phyloP scores from a whole-genome alignment of 768 basidiomycete species.

The Phlebiopsis gigantea region DNA sequence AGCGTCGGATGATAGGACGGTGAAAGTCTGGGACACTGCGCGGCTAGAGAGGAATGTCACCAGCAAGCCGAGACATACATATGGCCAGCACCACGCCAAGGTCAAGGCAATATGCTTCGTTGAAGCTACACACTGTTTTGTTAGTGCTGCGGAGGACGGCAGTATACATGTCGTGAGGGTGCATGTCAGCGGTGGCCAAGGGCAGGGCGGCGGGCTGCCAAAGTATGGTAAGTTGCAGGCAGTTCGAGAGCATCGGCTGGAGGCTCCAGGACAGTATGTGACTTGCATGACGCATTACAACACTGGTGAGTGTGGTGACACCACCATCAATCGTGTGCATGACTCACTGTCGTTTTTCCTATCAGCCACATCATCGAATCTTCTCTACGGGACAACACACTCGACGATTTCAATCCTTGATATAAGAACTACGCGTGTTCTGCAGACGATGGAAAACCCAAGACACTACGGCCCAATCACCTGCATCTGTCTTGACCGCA shows the following conservation, averaged over 20 bases:
- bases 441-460: conserved; percentile 79
- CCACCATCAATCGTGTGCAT: not conserved
- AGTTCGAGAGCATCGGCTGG: conserved; percentile 75
- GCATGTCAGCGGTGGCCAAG: conserved; percentile 44
- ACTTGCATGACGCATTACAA: conserved; percentile 81
- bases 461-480: conserved; percentile 85
- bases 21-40: conserved; percentile 90
- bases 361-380: conserved; percentile 73
- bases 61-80: conserved; percentile 53
- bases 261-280: conserved; percentile 71
- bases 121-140: conserved; percentile 86
- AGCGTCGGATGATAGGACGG: conserved; percentile 88
- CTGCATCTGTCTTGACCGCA: conserved; percentile 76
- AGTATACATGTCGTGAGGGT: conserved; percentile 82
- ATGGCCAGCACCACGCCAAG: conserved; percentile 63
- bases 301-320: conserved; percentile 46
- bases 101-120: conserved; percentile 71
- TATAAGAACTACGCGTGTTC: conserved; percentile 74
- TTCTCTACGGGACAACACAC: conserved; percentile 83
- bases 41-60: conserved; percentile 93
- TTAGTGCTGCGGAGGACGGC: conserved; percentile 79
- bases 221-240: conserved; percentile 79
- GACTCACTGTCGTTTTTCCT: not conserved
- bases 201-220: conserved; percentile 57
- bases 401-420: conserved; percentile 74